Base-by-base conservation (phyloP, 2,329 filamentous ascomycete species). In the Stemphylium lycopersici region DNA sequence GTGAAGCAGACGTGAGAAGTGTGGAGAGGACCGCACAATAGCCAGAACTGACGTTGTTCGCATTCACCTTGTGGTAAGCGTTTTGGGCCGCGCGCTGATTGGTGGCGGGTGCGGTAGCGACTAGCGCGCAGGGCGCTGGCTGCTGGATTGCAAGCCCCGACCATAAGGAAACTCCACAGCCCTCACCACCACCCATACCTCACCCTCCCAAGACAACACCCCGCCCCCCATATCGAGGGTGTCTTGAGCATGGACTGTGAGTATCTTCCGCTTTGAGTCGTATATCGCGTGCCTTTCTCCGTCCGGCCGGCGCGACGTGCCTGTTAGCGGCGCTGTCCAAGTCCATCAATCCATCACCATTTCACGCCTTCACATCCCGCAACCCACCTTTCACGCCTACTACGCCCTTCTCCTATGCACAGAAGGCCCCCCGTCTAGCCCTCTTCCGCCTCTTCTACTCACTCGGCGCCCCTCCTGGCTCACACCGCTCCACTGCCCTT, bases 221-320 rank as follows among this genome's bases (percentile, higher is more conserved):
- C 66, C 66, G 72, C 55, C 49, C 37, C 56, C 56, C 22, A 44
- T 44, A 50, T 53, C 53, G 73, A 78, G 80, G 79, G 78, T 78
- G 76, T 78, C 77, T 78, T 75, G 76, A 78, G 72, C 77, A 85
- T 86, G 83, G 82, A 84, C 78, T 81, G 84, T 85, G 76, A 83
- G 82, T 84, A 67, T 65, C 60, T 65, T 68, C 39, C 67, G 69
- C 76, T 65, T 68, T 68, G 68, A 61, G 65, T 55, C 63, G 55
- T 56, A 59, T 67, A 68, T 61, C 69, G 53, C 62, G 46, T 52
- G 55, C 41, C 45, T 31, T 40, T 36, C 53, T 44, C 32, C 40
- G 34, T 51, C 63, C 59, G 54, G 57, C 63, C 48, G 49, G 60
- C 61, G 55, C 45, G 51, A 32, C 56, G 47, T 56, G 52, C 60